Conservation (phyloP, 2,329 filamentous ascomycete genomes). For the Aspergillus floridensis region DNA sequence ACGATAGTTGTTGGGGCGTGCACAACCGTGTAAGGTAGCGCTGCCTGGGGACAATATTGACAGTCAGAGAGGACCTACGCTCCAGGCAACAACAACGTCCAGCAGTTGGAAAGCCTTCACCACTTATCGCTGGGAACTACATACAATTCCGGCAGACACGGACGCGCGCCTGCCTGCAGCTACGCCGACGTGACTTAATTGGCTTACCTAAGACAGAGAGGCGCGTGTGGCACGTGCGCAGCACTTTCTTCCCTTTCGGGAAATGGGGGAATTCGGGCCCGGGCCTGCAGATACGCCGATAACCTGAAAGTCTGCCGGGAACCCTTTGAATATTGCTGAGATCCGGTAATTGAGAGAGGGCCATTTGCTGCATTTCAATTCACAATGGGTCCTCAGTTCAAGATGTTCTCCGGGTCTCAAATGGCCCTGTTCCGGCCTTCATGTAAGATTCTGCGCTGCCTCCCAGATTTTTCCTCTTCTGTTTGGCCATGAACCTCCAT, state of each 20-base stretch:
- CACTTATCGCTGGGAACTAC: neutral
- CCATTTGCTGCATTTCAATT: conserved; percentile 9
- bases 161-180: conserved; percentile 24
- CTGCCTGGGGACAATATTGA: neutral
- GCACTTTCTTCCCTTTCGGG: conserved; percentile 23
- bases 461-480: conserved; percentile 1
- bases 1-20: conserved; percentile 6
- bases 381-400: conserved; percentile 37
- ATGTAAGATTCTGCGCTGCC: conserved; percentile 25
- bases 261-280: conserved; percentile 12
- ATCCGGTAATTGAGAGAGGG: neutral
- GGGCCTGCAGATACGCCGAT: conserved; percentile 23
- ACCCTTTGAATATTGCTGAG: conserved; percentile 5
- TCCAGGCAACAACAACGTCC: neutral
- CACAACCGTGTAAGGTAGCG: neutral
- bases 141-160: conserved; percentile 19
- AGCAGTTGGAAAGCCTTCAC: neutral
- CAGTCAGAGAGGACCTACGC: neutral
- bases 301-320: conserved; percentile 16
- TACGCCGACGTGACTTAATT: conserved; percentile 22
- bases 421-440: conserved; percentile 34
- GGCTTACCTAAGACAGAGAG: conserved; percentile 25
- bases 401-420: conserved; percentile 36
- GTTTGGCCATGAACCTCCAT: neutral
- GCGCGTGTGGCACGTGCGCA: conserved; percentile 25